Conservation (phyloP, 2,329 filamentous ascomycete genomes). For the Trichoderma sp. region DNA sequence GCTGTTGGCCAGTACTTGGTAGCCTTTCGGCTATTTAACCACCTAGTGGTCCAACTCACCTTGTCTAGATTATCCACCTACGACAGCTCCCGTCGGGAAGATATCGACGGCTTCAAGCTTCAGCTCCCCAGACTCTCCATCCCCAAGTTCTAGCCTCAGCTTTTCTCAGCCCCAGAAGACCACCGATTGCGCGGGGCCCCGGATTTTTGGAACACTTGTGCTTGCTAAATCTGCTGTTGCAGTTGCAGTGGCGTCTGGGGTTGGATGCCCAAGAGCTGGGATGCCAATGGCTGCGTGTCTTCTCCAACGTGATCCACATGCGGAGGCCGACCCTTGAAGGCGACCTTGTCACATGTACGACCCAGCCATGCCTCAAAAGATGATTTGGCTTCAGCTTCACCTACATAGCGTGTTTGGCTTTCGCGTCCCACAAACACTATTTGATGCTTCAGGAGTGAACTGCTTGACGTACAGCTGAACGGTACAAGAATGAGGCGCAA, state of each 20-base stretch:
- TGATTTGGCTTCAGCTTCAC: neutral
- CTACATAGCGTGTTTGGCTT: neutral
- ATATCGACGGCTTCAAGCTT: constrained; percentile 1
- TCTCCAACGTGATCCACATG: constrained; percentile 1
- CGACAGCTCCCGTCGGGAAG: constrained; percentile 11
- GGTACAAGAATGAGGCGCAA: neutral
- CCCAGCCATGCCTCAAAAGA: neutral
- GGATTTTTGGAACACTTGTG: constrained; percentile 6
- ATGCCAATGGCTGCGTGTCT: neutral
- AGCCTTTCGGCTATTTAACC: constrained; percentile 8
- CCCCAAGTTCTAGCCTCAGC: neutral
- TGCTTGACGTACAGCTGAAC: constrained; percentile 18
- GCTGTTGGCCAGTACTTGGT: neutral
- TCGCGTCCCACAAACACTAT: neutral
- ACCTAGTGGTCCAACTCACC: neutral
- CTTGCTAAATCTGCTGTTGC: neutral
- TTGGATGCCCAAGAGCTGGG: neutral
- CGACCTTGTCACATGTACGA: neutral
- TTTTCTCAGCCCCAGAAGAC: constrained; percentile 16
- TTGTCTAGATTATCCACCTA: neutral
- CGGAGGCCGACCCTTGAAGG: neutral
- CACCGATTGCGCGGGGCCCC: constrained; percentile 6
- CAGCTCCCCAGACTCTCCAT: constrained; percentile 14
- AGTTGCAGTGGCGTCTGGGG: neutral
- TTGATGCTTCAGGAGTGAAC: neutral